These are phyloP conservation scores for Solanum gracilifrons DNA, from an alignment of 257 asterid genomes.

Conservation along the genomic window DNA sequence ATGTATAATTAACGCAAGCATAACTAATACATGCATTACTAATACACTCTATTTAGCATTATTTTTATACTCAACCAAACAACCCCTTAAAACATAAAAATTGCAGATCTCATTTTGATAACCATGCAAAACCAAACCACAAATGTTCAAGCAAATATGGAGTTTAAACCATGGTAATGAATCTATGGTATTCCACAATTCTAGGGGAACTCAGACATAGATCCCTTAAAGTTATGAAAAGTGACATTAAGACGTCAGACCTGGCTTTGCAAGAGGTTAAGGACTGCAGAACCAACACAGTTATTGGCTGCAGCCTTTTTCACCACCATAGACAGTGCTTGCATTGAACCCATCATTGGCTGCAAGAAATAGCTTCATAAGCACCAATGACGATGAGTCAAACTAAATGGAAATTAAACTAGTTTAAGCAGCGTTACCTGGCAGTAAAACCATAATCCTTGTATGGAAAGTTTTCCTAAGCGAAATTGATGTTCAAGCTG, in stretches of 20 bases:
- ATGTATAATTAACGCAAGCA: background rate
- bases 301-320: conserved; percentile 78
- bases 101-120: background rate
- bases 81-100: background rate
- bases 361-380: conserved; percentile 22
- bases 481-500: conserved; percentile 52
- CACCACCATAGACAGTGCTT: conserved; percentile 68
- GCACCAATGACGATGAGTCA: background rate
- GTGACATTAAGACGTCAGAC: conserved; percentile 14
- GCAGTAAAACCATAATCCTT: conserved; percentile 98
- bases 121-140: background rate
- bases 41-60: no score
- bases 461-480: conserved; percentile 80
- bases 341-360: conserved; percentile 98
- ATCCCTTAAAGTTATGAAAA: background rate
- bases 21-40: background rate
- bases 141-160: background rate
- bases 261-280: conserved; percentile 94
- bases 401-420: conserved; percentile 1
- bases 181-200: background rate
- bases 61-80: background rate
- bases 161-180: background rate
- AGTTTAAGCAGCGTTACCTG: conserved; percentile 45
- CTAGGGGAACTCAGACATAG: background rate
- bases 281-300: conserved; percentile 75